Percentiles rank a stretch among this genome's conserved stretches.
Conservation (phyloP, 805 yeast genomes). For the Wickerhamomyces canadensis region DNA sequence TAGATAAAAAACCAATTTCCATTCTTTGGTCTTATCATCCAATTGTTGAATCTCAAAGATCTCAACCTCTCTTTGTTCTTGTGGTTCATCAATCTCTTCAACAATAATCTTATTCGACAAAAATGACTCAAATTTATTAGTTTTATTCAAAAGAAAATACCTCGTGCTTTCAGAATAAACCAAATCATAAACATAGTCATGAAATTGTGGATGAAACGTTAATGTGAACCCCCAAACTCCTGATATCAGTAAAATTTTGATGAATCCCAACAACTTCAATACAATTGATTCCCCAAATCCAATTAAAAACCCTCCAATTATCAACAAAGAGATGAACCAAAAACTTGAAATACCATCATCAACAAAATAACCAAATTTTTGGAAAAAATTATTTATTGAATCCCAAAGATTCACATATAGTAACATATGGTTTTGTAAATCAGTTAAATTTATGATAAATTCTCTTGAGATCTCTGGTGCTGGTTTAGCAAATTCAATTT, state of each 20-base stretch:
- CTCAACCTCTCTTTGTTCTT: slow-evolving; percentile 48
- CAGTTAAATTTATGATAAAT: slow-evolving; percentile 72
- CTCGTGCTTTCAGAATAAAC: slow-evolving; percentile 64
- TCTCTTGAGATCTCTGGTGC: slow-evolving; percentile 76
- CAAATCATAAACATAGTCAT: slow-evolving; percentile 40
- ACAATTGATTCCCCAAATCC: slow-evolving; percentile 25
- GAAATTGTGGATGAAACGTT: slow-evolving; percentile 48
- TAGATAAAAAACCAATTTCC: slow-evolving; percentile 61
- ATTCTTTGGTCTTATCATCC: slow-evolving; percentile 42
- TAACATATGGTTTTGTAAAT: slow-evolving; percentile 76
- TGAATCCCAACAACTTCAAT: slow-evolving; percentile 25
- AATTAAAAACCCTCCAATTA: slow-evolving; percentile 26
- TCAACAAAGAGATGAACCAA: slow-evolving; percentile 37
- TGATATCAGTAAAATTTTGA: slow-evolving; percentile 31
- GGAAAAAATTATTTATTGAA: slow-evolving; percentile 39
- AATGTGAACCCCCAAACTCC: slow-evolving; percentile 45
- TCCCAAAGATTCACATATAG: slow-evolving; percentile 62
- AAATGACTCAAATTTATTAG: slow-evolving; percentile 43
- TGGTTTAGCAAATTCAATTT: slow-evolving; percentile 55
- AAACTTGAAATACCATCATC: slow-evolving; percentile 56
- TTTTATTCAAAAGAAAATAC: slow-evolving; percentile 38
- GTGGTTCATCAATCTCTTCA: slow-evolving; percentile 31
- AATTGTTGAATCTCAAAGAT: slow-evolving; percentile 63
- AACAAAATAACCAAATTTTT: slow-evolving; percentile 56
- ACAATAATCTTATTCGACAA: slow-evolving; percentile 31